These are phyloP conservation scores for Aphanoascus verrucosus DNA, from an alignment of 2,329 filamentous ascomycete genomes.

Conservation along the genomic window DNA sequence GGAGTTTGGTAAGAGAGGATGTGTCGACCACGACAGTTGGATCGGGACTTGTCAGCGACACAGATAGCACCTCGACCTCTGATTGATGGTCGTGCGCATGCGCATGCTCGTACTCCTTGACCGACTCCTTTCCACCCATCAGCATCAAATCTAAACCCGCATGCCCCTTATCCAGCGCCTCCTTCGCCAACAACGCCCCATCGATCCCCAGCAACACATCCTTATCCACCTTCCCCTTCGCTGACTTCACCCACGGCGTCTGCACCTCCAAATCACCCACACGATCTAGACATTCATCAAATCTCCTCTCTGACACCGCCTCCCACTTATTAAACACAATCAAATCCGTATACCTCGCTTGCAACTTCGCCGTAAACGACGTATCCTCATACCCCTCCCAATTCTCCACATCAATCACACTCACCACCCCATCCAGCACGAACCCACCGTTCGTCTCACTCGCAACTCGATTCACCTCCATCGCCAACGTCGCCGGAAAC, in stretches of 20 bases:
- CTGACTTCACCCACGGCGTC: conserved; percentile 73
- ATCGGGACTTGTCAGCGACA: conserved; percentile 48
- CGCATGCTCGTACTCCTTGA: conserved; percentile 13
- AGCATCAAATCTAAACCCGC: conserved; percentile 19
- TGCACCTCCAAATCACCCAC: conserved; percentile 73
- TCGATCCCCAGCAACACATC: conserved; percentile 81
- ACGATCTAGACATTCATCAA: conserved; percentile 68
- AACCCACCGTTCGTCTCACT: conserved; percentile 56
- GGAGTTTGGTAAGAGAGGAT: conserved; percentile 46
- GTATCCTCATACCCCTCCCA: conserved; percentile 90
- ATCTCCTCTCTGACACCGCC: conserved; percentile 56
- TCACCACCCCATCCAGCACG: conserved; percentile 74
- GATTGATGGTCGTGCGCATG: conserved; percentile 53
- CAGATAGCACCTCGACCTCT: conserved; percentile 83
- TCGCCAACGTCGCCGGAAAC: conserved; percentile 76
- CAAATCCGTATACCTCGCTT: conserved; percentile 81
- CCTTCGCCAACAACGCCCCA: conserved; percentile 50
- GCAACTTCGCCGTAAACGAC: conserved; percentile 75
- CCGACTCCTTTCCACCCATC: conserved; percentile 19
- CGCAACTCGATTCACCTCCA: conserved; percentile 74
- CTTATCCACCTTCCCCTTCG: conserved; percentile 65
- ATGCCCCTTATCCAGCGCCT: conserved; percentile 35
- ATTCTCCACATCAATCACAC: conserved; percentile 88
- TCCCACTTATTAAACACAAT: conserved; percentile 95
- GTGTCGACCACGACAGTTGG: conserved; percentile 46